These are phyloP conservation scores for Umbilicus rupestris DNA, from an alignment of 164 flowering plant genomes.

Conservation along the genomic window DNA sequence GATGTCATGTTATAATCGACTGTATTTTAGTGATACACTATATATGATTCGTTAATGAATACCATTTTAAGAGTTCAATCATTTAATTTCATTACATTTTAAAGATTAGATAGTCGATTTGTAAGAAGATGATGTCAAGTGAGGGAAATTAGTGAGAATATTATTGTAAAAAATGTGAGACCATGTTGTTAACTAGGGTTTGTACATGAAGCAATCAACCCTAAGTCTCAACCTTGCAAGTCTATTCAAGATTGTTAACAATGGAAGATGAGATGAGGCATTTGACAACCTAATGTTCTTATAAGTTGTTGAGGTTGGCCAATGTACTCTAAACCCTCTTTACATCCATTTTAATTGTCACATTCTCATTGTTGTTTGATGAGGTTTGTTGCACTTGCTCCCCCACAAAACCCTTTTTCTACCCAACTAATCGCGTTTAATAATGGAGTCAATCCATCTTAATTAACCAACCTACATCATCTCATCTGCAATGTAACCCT, in stretches of 20 bases:
- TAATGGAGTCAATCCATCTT: neutral
- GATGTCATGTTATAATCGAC: too few relatives aligned
- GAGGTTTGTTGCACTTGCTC: slow-evolving; percentile 7
- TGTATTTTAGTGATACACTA: too few relatives aligned
- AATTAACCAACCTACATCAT: slow-evolving; percentile 3
- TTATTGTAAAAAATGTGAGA: too few relatives aligned
- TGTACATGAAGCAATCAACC: too few relatives aligned
- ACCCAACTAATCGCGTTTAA: slow-evolving; percentile 2
- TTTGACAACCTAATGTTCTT: neutral
- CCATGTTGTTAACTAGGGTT: too few relatives aligned
- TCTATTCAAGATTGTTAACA: neutral
- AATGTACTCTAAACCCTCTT: neutral
- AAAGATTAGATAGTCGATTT: too few relatives aligned
- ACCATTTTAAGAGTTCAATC: neutral
- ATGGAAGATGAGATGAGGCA: slow-evolving; percentile 4
- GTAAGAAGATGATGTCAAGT: too few relatives aligned
- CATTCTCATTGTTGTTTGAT: neutral
- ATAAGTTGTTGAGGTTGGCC: slow-evolving; percentile 2
- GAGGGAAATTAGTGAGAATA: too few relatives aligned
- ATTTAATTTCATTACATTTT: too few relatives aligned
- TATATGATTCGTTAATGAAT: too few relatives aligned
- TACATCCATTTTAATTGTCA: neutral
- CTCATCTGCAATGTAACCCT: neutral
- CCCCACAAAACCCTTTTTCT: neutral
- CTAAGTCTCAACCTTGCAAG: too few relatives aligned